Conservation (phyloP, 305 asterid species). For the Fraxinus dipetala region DNA sequence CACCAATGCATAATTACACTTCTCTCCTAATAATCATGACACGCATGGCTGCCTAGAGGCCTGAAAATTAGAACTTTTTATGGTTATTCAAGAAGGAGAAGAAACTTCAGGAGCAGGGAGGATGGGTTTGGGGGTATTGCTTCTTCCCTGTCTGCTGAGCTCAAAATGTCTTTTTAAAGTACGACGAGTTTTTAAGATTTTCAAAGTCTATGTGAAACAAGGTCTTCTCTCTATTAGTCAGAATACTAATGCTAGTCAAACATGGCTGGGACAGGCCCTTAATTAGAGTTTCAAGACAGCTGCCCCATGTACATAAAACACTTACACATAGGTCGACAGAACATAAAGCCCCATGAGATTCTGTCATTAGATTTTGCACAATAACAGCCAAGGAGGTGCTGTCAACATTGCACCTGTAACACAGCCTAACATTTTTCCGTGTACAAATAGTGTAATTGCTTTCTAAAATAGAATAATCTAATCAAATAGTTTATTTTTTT, state of each 20-base stretch:
- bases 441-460: no score
- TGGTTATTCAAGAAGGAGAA: neutral
- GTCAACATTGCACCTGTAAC: no score
- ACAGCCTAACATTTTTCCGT: no score
- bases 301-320: no score
- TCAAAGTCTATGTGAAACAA: neutral
- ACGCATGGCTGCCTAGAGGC: neutral
- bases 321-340: no score
- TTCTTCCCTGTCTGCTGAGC: neutral
- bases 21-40: neutral
- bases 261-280: no score
- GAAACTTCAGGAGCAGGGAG: neutral
- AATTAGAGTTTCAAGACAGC: no score
- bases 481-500: no score
- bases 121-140: neutral
- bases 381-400: no score
- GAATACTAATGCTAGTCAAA: neutral
- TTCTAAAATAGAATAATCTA: no score
- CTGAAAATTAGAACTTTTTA: neutral
- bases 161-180: neutral
- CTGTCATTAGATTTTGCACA: no score
- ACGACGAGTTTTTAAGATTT: neutral
- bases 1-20: neutral
- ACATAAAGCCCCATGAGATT: no score
- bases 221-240: neutral